phyloP scores from a whole-genome alignment of 2,329 filamentous ascomycete species.

The Nemania diffusa region DNA sequence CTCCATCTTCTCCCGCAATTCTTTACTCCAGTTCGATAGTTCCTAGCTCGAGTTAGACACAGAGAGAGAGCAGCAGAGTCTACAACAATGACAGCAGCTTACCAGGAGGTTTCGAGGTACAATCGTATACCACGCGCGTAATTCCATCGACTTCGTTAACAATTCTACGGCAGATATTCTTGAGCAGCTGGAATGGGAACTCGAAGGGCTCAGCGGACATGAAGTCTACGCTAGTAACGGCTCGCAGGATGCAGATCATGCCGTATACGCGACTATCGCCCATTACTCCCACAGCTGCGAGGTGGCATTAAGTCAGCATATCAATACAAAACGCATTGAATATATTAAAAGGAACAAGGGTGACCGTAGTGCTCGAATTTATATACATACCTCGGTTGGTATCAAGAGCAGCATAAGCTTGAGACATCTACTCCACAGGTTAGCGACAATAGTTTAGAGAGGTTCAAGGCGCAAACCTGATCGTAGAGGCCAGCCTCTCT shows the following conservation, averaged over 20 bases:
- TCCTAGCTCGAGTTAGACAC: conserved; percentile 27
- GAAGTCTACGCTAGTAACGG: conserved; percentile 67
- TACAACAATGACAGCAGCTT: background rate
- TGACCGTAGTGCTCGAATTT: background rate
- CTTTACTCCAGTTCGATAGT: conserved; percentile 38
- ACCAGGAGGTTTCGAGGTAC: conserved; percentile 68
- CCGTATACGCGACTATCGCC: conserved; percentile 49
- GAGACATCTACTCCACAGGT: conserved; percentile 52
- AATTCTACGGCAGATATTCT: conserved; percentile 72
- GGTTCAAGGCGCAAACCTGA: conserved; percentile 52
- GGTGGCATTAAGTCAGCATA: conserved; percentile 6
- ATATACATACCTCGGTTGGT: conserved; percentile 49
- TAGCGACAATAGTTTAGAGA: conserved; percentile 20
- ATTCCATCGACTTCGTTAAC: conserved; percentile 81
- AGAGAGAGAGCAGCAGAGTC: background rate
- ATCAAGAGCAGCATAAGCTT: conserved; percentile 60
- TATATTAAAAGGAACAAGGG: no score
- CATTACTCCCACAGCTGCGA: conserved; percentile 53
- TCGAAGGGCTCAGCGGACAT: conserved; percentile 80
- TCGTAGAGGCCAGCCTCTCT: conserved; percentile 76
- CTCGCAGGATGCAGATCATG: conserved; percentile 53
- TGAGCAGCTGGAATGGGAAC: conserved; percentile 73
- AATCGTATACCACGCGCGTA: conserved; percentile 75
- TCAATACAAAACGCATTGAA: background rate
- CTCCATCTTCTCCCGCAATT: no score